phyloP scores from a whole-genome alignment of 345 rosid species.

The Moricandia arvensis region DNA sequence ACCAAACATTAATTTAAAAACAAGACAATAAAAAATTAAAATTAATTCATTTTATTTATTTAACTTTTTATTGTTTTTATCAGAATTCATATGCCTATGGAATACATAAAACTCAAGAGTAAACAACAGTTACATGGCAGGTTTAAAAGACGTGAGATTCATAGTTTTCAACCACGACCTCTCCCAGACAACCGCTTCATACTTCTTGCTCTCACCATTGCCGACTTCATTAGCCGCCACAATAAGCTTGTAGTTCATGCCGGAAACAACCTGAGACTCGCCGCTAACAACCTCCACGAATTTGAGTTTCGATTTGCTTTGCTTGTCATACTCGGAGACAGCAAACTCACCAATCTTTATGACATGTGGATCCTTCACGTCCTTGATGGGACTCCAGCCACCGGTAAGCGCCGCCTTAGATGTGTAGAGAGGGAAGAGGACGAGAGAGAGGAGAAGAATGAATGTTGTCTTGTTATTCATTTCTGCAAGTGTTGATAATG shows the following conservation, averaged over 20 bases:
- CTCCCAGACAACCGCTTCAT: constrained; percentile 58
- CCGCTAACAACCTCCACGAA: constrained; percentile 43
- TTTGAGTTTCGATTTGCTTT: constrained; percentile 14
- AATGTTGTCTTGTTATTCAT: not conserved
- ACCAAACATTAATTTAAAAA: too few species aligned
- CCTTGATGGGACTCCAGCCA: constrained; percentile 53
- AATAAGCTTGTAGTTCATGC: constrained; percentile 48
- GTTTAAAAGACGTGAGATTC: constrained; percentile 50
- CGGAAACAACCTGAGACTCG: constrained; percentile 53
- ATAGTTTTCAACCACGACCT: constrained; percentile 38
- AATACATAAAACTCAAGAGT: not conserved
- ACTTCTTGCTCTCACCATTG: constrained; percentile 9
- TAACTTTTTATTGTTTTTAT: not conserved
- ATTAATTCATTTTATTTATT: not conserved
- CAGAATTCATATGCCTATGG: not conserved
- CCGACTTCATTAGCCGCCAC: constrained; percentile 12
- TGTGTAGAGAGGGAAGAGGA: constrained; percentile 9
- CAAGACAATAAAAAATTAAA: too few species aligned
- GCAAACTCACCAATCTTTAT: constrained; percentile 52
- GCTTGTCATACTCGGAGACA: constrained; percentile 41
- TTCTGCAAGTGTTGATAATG: not conserved
- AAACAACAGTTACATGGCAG: not conserved
- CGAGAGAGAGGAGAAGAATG: not conserved
- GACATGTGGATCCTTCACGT: constrained; percentile 44
- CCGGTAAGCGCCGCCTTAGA: constrained; percentile 31